Conservation (phyloP, 805 yeast species). For the Hanseniaspora mollemarum region DNA sequence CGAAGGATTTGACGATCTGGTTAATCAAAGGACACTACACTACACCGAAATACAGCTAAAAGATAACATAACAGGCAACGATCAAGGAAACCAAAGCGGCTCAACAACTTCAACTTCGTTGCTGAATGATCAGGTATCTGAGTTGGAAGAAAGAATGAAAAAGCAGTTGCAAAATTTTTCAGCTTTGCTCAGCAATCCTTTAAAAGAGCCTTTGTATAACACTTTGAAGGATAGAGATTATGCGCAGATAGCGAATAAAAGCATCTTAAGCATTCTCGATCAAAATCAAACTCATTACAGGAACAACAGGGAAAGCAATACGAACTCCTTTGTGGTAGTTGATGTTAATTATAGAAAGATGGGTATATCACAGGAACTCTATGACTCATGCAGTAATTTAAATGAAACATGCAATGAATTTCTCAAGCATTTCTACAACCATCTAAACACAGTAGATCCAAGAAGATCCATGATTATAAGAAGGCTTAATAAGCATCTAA, state of each 20-base stretch:
- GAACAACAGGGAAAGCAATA: slow-evolving; percentile 23
- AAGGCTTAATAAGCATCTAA: slow-evolving; percentile 38
- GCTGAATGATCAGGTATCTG: background rate
- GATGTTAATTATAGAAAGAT: slow-evolving; percentile 13
- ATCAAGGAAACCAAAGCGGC: background rate
- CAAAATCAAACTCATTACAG: slow-evolving; percentile 9
- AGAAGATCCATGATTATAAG: slow-evolving; percentile 36
- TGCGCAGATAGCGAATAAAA: background rate
- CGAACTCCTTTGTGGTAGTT: background rate
- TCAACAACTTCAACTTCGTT: background rate
- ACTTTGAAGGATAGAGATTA: slow-evolving; percentile 20
- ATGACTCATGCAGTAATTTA: slow-evolving; percentile 46
- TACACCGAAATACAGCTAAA: slow-evolving; percentile 40
- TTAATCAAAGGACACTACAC: slow-evolving; percentile 37
- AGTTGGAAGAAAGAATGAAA: slow-evolving; percentile 6
- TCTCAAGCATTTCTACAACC: slow-evolving; percentile 62
- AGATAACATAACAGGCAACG: slow-evolving; percentile 20
- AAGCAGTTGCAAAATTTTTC: slow-evolving; percentile 19
- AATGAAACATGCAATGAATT: slow-evolving; percentile 70
- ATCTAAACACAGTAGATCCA: slow-evolving; percentile 41
- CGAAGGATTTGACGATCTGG: slow-evolving; percentile 44
- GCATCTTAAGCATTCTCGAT: background rate
- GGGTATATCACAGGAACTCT: slow-evolving; percentile 20
- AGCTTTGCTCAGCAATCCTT: slow-evolving; percentile 32
- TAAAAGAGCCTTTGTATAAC: slow-evolving; percentile 17